These are phyloP conservation scores for Plasmodium coatneyi DNA, from an alignment of 169 alveolate species.

Conservation along the genomic window DNA sequence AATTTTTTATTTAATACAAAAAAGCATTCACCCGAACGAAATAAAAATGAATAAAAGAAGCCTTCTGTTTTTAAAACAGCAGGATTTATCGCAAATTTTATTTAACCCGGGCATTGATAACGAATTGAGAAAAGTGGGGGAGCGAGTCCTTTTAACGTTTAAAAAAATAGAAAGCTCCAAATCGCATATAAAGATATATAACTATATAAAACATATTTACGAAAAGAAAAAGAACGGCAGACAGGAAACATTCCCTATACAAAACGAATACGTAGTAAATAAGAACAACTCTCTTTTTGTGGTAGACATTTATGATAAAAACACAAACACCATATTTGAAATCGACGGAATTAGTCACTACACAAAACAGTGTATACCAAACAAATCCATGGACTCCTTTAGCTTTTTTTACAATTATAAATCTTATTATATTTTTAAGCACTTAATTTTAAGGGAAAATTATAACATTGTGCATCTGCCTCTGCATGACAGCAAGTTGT, in stretches of 20 bases:
- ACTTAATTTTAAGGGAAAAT: slow-evolving; percentile 34
- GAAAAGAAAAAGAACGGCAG: not conserved
- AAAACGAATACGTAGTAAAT: slow-evolving; percentile 59
- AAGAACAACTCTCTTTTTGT: slow-evolving; percentile 31
- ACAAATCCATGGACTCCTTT: not conserved
- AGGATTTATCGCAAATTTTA: not conserved
- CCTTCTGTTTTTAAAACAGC: slow-evolving; percentile 18
- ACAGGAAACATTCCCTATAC: not conserved
- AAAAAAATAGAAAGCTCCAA: slow-evolving; percentile 47
- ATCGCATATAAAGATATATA: slow-evolving; percentile 62
- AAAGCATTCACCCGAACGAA: slow-evolving; percentile 19
- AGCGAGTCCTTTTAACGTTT: slow-evolving; percentile 24
- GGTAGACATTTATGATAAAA: slow-evolving; percentile 71
- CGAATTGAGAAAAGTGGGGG: slow-evolving; percentile 17
- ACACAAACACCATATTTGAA: slow-evolving; percentile 69
- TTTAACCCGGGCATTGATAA: slow-evolving; percentile 2
- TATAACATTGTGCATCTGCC: slow-evolving; percentile 66
- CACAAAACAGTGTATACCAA: slow-evolving; percentile 59
- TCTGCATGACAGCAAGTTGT: slow-evolving; percentile 28
- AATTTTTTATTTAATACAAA: slow-evolving; percentile 40
- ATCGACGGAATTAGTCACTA: slow-evolving; percentile 62
- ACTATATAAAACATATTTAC: slow-evolving; percentile 53
- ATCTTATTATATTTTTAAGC: slow-evolving; percentile 68
- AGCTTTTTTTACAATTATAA: slow-evolving; percentile 63
- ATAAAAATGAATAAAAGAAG: slow-evolving; percentile 19